Evolutionary conservation across 2,329 filamentous ascomycete genomes (phyloP), one percentile per base, ranked within the genome.

Genomic region (Sordariomycetes sp.): DNA sequence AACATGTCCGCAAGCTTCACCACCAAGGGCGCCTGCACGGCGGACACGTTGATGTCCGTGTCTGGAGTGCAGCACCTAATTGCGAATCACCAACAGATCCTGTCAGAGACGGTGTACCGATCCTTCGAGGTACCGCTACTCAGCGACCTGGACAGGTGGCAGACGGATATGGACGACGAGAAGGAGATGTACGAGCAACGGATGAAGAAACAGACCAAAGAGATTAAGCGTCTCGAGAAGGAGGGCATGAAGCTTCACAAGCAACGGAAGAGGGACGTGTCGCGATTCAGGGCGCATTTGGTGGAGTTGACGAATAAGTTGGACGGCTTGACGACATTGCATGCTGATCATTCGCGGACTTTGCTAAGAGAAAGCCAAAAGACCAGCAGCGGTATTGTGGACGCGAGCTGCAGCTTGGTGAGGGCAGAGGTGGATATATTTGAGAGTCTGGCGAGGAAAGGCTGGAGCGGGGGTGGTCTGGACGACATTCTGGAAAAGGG

Each of bases 401-500:
- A 82, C 37, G 74, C 75, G 14, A 72, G 72, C 46, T 79, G 76
- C 46, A 75, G 72, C 40, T 64, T 82, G 9, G 77, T 81, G 10
- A 63, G 78, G 14, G 78, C 78, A 35, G 78, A 82, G 56, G 72
- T 82, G 15, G 78, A 82, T 53, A 82, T 82, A 19, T 81, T 80
- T 38, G 78, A 82, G 58, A 64, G 70, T 17, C 57, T 82, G 17
- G 77, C 78, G 15, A 60, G 75, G 39, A 82, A 82, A 46, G 78
- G 78, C 7, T 82, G 77, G 78, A 70, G 61, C 15, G 78, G 78
- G 24, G 78, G 77, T 20, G 78, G 78, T 0, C 57, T 82, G 19
- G 78, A 82, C 39, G 77, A 81, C 21, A 55, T 82, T 4, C 58
- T 82, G 4, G 77, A 82, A 39, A 73, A 70, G 46, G 78, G 76